These are phyloP conservation scores for Ormosia emarginata DNA, from an alignment of 306 rosid species.

Conservation along the genomic window DNA sequence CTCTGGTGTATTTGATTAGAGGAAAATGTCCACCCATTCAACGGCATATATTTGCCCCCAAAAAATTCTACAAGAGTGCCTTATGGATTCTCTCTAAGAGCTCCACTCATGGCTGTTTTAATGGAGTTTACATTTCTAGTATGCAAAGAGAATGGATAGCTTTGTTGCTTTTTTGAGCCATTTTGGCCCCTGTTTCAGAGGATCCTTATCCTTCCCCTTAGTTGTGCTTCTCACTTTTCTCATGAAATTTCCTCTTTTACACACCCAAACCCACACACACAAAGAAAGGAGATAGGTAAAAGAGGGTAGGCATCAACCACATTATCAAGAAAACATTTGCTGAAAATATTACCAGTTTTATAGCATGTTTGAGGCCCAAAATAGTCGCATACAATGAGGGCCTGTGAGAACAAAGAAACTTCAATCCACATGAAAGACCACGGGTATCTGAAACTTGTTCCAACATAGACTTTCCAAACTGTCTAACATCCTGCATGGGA, in stretches of 20 bases:
- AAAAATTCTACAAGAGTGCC: constrained; percentile 3
- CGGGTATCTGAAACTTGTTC: constrained; percentile 78
- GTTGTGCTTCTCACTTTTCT: constrained; percentile 1
- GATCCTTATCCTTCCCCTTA: neutral
- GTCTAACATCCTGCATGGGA: constrained; percentile 64
- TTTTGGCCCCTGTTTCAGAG: neutral
- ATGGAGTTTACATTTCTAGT: neutral
- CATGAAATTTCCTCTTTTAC: neutral
- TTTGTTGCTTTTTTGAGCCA: neutral
- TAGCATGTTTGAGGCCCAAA: constrained; percentile 85
- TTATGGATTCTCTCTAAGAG: neutral
- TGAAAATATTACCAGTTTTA: constrained; percentile 67
- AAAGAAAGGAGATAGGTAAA: constrained; percentile 5
- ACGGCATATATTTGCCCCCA: neutral
- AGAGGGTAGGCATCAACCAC: neutral
- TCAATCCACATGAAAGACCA: constrained; percentile 84
- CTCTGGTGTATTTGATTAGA: neutral
- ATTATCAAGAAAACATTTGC: constrained; percentile 23
- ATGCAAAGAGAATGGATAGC: neutral
- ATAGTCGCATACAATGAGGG: constrained; percentile 54
- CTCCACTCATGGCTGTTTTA: neutral
- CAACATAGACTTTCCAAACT: constrained; percentile 84
- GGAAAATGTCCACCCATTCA: neutral
- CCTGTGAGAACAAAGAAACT: constrained; percentile 71
- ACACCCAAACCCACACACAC: neutral